Conservation (phyloP, 306 rosid genomes). For the Cicer bijugum region DNA sequence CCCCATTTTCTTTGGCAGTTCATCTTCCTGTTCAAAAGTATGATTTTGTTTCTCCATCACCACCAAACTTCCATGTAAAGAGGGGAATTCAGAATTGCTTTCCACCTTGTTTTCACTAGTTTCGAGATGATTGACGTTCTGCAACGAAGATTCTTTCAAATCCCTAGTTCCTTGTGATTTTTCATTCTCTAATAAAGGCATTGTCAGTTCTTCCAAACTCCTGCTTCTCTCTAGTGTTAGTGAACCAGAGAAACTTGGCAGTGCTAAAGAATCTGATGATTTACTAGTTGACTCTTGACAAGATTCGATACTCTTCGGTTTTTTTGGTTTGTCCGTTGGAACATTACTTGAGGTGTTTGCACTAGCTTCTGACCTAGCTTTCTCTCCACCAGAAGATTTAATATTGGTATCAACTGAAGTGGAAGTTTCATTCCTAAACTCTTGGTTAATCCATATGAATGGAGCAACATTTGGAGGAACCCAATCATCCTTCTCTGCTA, state of each 20-base stretch:
- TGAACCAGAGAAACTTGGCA: constrained; percentile 43
- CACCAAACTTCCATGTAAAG: constrained; percentile 42
- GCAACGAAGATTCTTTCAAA: constrained; percentile 51
- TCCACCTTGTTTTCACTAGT: constrained; percentile 45
- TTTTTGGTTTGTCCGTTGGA: constrained; percentile 46
- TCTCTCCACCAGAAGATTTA: constrained; percentile 48
- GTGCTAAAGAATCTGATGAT: constrained; percentile 43
- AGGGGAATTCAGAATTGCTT: constrained; percentile 39
- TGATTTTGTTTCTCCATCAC: constrained; percentile 48
- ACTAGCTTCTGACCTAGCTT: constrained; percentile 46
- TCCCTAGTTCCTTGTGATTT: constrained; percentile 41
- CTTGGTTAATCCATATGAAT: constrained; percentile 74
- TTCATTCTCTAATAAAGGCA: constrained; percentile 58
- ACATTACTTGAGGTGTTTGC: constrained; percentile 50
- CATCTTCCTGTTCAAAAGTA: constrained; percentile 56
- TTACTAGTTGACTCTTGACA: constrained; percentile 47
- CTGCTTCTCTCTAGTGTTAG: constrained; percentile 41
- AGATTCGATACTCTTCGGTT: constrained; percentile 37
- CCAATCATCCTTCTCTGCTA: constrained; percentile 94
- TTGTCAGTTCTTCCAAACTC: constrained; percentile 50
- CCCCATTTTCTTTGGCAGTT: constrained; percentile 66
- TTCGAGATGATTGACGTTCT: constrained; percentile 39
- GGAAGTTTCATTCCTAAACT: constrained; percentile 48
- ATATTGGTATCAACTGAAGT: constrained; percentile 36
- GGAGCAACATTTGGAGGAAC: constrained; percentile 80